Evolutionary conservation across 2,329 filamentous ascomycete genomes (phyloP).

Genomic region (Hypoxylon sp.): DNA sequence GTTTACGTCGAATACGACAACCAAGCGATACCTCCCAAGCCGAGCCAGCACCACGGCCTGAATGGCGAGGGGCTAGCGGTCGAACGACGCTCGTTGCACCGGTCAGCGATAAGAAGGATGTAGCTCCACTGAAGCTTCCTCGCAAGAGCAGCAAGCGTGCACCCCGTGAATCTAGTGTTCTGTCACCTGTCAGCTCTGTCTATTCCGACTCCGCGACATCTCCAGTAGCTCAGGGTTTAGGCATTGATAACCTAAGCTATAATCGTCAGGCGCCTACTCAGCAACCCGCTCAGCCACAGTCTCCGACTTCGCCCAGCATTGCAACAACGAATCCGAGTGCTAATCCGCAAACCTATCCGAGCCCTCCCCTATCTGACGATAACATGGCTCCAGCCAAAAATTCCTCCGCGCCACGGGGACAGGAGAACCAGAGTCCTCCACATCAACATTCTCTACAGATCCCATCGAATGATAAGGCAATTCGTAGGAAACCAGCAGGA

Average conservation of each 20-base stretch:
- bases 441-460: conserved; percentile 49
- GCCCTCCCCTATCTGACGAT: conserved; percentile 57
- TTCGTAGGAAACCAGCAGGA: conserved; percentile 62
- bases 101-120: conserved; percentile 71
- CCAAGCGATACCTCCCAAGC: conserved; percentile 48
- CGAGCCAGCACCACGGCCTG: conserved; percentile 61
- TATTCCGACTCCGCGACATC: conserved; percentile 56
- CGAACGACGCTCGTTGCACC: conserved; percentile 75
- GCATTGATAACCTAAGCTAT: conserved; percentile 21
- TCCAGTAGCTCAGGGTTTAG: conserved; percentile 33
- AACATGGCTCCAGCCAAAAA: conserved; percentile 40
- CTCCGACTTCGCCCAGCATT: conserved; percentile 36
- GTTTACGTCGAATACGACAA: conserved; percentile 61
- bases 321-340: conserved; percentile 46
- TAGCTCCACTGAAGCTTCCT: conserved; percentile 70
- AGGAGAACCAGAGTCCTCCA: conserved; percentile 8
- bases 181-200: conserved; percentile 54
- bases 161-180: conserved; percentile 45
- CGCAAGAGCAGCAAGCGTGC: conserved; percentile 64
- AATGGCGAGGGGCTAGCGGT: conserved; percentile 82
- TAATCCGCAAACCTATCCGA: conserved; percentile 55
- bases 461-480: conserved; percentile 56
- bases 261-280: conserved; percentile 14
- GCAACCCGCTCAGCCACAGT: conserved; percentile 22
- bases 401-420: conserved; percentile 27